phyloP scores from a whole-genome alignment of 2,329 filamentous ascomycete species.

The Laburnicola sp. region DNA sequence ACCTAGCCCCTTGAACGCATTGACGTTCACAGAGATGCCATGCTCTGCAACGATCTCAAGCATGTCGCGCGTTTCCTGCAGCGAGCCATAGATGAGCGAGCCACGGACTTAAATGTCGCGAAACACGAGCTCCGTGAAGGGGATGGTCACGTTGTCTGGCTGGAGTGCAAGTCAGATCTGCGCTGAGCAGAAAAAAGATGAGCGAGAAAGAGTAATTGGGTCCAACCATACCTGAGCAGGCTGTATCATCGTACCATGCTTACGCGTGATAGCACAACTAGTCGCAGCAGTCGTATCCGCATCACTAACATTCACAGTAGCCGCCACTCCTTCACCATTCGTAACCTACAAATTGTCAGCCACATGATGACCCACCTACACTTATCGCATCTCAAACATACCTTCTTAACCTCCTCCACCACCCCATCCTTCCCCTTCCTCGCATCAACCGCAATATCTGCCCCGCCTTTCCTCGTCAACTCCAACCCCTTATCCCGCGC shows the following conservation, averaged over 20 bases:
- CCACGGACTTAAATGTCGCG: conserved; percentile 57
- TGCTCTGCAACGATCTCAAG: conserved; percentile 52
- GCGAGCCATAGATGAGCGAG: conserved; percentile 47
- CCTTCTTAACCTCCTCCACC: conserved; percentile 51
- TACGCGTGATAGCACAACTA: conserved; percentile 60
- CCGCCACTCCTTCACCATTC: conserved; percentile 54
- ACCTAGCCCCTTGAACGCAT: conserved; percentile 56
- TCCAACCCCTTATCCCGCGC: conserved; percentile 67
- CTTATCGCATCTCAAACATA: no score
- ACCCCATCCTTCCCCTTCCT: conserved; percentile 53
- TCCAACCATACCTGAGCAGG: conserved; percentile 54
- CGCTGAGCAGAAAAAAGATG: conserved; percentile 1
- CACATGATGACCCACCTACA: no score
- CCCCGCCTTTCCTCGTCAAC: conserved; percentile 53
- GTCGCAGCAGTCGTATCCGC: conserved; percentile 54
- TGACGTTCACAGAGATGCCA: conserved; percentile 55
- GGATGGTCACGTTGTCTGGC: conserved; percentile 46
- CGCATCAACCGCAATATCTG: conserved; percentile 58
- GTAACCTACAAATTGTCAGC: conserved; percentile 41
- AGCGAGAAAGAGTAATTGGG: not conserved
- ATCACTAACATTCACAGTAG: conserved; percentile 59
- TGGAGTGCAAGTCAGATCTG: not conserved
- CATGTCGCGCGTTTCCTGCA: conserved; percentile 53
- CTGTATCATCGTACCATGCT: conserved; percentile 62
- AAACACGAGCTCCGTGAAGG: conserved; percentile 56